phyloP scores from a whole-genome alignment of 2,329 filamentous ascomycete genomes.

The Tothia fuscella region DNA sequence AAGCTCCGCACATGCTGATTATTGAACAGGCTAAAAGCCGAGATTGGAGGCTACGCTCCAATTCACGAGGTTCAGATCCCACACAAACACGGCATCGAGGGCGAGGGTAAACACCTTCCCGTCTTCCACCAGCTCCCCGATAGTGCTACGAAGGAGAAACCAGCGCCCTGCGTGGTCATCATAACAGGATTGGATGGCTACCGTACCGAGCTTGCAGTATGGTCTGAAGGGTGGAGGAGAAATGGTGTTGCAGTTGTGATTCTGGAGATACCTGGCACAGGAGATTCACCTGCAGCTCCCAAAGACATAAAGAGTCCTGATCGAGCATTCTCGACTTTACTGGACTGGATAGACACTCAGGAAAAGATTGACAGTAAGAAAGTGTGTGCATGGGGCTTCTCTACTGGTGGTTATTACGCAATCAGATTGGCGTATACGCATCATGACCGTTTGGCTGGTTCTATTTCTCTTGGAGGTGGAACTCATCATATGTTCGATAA shows the following conservation, averaged over 20 bases:
- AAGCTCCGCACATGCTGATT: neutral
- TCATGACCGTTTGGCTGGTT: constrained; percentile 36
- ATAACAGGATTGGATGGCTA: constrained; percentile 49
- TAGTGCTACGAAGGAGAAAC: constrained; percentile 28
- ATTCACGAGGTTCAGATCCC: constrained; percentile 51
- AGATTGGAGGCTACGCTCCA: constrained; percentile 28
- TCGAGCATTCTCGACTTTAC: constrained; percentile 40
- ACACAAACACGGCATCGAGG: constrained; percentile 37
- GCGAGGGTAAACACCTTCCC: constrained; percentile 47
- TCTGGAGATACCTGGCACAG: constrained; percentile 46
- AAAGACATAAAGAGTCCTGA: constrained; percentile 39
- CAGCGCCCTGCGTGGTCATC: constrained; percentile 41
- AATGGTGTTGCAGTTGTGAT: constrained; percentile 39
- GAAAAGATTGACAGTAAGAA: constrained; percentile 35
- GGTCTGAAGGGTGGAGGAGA: constrained; percentile 38
- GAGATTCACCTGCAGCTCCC: constrained; percentile 40
- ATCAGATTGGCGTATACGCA: constrained; percentile 48
- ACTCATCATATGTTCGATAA: constrained; percentile 46
- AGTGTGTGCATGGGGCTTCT: constrained; percentile 44
- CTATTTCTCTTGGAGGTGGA: constrained; percentile 43
- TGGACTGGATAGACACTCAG: constrained; percentile 42
- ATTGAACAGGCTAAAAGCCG: constrained; percentile 21
- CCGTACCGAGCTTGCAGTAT: constrained; percentile 42
- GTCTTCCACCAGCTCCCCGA: constrained; percentile 53
- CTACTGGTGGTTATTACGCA: constrained; percentile 47